These are phyloP conservation scores for Posidonia australis DNA, from an alignment of 106 monocot species.

Conservation along the genomic window DNA sequence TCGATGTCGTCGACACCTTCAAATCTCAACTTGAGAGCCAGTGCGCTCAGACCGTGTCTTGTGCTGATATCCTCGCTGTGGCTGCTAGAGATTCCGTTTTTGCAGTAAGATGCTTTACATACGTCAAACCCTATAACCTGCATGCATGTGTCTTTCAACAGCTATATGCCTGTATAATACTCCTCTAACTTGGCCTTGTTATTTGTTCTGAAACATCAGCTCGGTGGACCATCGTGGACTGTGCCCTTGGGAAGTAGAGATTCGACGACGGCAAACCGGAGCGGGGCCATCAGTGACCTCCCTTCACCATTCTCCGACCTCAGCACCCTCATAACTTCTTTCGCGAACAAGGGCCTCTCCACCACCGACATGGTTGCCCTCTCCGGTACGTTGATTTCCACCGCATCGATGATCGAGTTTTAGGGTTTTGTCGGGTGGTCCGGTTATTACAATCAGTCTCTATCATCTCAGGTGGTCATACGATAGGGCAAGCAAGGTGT, in stretches of 20 bases:
- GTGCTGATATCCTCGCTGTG: conserved; percentile 16
- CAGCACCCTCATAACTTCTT: conserved; percentile 41
- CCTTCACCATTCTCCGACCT: conserved; percentile 33
- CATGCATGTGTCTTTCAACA: too few relatives aligned
- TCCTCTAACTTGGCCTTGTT: not conserved
- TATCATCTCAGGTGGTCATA: conserved; percentile 12
- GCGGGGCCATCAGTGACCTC: conserved; percentile 49
- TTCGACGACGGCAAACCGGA: conserved; percentile 47
- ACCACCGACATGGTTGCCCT: conserved; percentile 47
- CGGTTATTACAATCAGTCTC: not conserved
- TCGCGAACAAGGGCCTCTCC: conserved; percentile 45
- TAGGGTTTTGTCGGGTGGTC: too few relatives aligned
- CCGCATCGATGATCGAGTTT: too few relatives aligned
- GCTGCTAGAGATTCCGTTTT: conserved; percentile 28
- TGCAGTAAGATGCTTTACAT: conserved; percentile 27
- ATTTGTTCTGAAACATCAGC: conserved; percentile 9
- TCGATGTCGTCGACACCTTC: conserved; percentile 14
- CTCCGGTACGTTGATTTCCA: too few relatives aligned
- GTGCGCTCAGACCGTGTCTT: conserved; percentile 14
- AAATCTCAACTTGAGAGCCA: conserved; percentile 8
- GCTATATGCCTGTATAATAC: not conserved
- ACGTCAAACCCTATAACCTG: too few relatives aligned
- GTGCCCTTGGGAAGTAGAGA: conserved; percentile 69
- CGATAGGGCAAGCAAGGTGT: conserved; percentile 18
- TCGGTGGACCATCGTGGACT: conserved; percentile 67